These are phyloP conservation scores for Saposhnikovia divaricata DNA, from an alignment of 129 eudicot species.

Conservation along the genomic window DNA sequence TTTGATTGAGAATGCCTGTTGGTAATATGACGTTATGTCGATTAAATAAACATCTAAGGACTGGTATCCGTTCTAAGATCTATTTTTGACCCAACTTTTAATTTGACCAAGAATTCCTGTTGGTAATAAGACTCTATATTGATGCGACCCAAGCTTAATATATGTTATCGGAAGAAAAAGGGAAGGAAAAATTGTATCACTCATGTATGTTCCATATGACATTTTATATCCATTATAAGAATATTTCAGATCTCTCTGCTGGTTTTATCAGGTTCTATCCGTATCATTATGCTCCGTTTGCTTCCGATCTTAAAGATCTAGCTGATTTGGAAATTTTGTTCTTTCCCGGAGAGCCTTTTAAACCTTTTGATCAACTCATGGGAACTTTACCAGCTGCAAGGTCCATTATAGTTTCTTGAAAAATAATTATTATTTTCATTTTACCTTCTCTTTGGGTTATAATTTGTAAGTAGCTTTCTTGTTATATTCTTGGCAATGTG, in stretches of 20 bases:
- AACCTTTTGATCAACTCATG: slow-evolving; percentile 98
- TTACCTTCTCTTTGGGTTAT: background rate
- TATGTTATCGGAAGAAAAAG: background rate
- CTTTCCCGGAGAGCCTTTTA: slow-evolving; percentile 90
- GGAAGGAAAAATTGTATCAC: background rate
- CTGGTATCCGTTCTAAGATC: background rate
- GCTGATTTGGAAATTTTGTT: slow-evolving; percentile 82
- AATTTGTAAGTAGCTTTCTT: background rate
- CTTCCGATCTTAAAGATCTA: slow-evolving; percentile 86
- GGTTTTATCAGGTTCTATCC: slow-evolving; percentile 77
- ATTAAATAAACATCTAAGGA: background rate
- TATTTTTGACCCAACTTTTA: background rate
- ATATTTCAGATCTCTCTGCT: background rate
- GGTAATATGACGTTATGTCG: background rate
- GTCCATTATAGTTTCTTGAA: slow-evolving; percentile 18
- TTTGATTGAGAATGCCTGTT: background rate
- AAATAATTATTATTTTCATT: background rate
- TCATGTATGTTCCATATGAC: background rate
- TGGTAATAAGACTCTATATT: background rate
- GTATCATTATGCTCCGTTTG: slow-evolving; percentile 98
- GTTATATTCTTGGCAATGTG: background rate
- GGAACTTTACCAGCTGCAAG: slow-evolving; percentile 99
- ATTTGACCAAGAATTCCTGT: background rate
- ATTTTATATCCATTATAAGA: background rate
- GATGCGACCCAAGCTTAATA: background rate